These are phyloP conservation scores for Panellus pusillus DNA, from an alignment of 768 basidiomycete species.

Conservation along the genomic window DNA sequence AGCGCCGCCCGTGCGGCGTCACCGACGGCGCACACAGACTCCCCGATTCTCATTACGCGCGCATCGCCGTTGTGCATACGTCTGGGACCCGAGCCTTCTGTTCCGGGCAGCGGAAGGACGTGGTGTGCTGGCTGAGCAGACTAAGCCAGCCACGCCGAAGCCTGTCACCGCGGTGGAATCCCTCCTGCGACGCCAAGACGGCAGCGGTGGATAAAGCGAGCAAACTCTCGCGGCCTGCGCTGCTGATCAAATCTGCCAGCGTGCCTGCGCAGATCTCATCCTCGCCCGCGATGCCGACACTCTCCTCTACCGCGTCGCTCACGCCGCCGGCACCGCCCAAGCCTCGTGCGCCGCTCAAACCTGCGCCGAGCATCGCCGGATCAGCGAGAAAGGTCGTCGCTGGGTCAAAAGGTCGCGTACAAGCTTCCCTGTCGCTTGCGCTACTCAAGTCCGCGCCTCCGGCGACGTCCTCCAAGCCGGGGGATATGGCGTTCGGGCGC, in stretches of 20 bases:
- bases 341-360: slow-evolving; percentile 16
- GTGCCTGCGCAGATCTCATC: slow-evolving; percentile 71
- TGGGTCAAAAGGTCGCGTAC: slow-evolving; percentile 19
- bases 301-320: slow-evolving; percentile 77
- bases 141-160: too few relatives aligned
- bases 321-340: slow-evolving; percentile 42
- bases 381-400: slow-evolving; percentile 32
- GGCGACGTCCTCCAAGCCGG: too few relatives aligned
- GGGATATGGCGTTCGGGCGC: slow-evolving; percentile 72
- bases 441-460: slow-evolving; percentile 15
- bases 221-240: slow-evolving; percentile 28
- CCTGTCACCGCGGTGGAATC: too few relatives aligned
- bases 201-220: too few relatives aligned
- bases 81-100: too few relatives aligned
- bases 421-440: slow-evolving; percentile 15
- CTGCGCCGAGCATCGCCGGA: too few relatives aligned
- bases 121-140: too few relatives aligned
- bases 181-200: not conserved
- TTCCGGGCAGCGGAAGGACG: too few relatives aligned
- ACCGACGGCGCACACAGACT: slow-evolving; percentile 64
- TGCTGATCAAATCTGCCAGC: slow-evolving; percentile 60
- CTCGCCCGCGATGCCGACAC: slow-evolving; percentile 68
- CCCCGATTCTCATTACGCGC: too few relatives aligned
- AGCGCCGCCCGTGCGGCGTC: slow-evolving; percentile 52
- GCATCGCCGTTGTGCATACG: too few relatives aligned